Percentiles rank a stretch among this genome's conserved stretches.
These are phyloP conservation scores for Leptographium flavum DNA, from an alignment of 2,329 filamentous ascomycete genomes.

Conservation along the genomic window DNA sequence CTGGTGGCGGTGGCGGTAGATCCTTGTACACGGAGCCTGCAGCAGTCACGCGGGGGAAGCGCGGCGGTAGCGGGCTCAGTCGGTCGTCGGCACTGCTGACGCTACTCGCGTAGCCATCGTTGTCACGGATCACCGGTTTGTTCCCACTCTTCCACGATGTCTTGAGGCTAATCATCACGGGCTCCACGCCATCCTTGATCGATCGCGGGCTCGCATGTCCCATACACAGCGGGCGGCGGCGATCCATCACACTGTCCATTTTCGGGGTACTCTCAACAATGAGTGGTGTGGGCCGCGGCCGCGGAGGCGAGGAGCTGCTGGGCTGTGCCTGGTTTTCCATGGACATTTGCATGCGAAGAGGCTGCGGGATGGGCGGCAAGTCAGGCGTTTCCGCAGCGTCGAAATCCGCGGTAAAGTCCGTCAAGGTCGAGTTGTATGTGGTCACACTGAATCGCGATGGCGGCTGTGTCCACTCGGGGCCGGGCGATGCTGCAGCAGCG, in stretches of 20 bases:
- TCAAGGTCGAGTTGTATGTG: slow-evolving; percentile 41
- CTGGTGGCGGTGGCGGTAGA: slow-evolving; percentile 46
- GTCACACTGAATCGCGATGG: slow-evolving; percentile 50
- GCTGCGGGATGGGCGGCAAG: slow-evolving; percentile 8
- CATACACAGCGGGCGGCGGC: slow-evolving; percentile 21
- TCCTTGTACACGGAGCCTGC: slow-evolving; percentile 33
- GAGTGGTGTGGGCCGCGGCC: not conserved
- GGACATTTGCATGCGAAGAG: not conserved
- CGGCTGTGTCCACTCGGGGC: slow-evolving; percentile 31
- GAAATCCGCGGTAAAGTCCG: slow-evolving; percentile 17
- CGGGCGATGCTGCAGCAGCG: slow-evolving; percentile 11
- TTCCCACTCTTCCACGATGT: slow-evolving; percentile 16
- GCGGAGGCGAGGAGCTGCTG: not conserved
- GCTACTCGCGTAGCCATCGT: slow-evolving; percentile 4
- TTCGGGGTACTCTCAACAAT: not conserved
- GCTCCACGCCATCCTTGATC: slow-evolving; percentile 9
- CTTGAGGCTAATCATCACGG: slow-evolving; percentile 21
- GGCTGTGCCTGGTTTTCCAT: not conserved
- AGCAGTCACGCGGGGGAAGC: slow-evolving; percentile 18
- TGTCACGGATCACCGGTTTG: slow-evolving; percentile 7
- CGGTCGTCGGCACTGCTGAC: slow-evolving; percentile 5
- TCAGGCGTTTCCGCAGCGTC: slow-evolving; percentile 5
- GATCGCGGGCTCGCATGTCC: slow-evolving; percentile 9
- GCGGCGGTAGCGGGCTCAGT: not conserved
- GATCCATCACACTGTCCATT: slow-evolving; percentile 22